Evolutionary conservation across 2,329 filamentous ascomycete genomes (phyloP).

Genomic region (Endoconidiophora laricicola): DNA sequence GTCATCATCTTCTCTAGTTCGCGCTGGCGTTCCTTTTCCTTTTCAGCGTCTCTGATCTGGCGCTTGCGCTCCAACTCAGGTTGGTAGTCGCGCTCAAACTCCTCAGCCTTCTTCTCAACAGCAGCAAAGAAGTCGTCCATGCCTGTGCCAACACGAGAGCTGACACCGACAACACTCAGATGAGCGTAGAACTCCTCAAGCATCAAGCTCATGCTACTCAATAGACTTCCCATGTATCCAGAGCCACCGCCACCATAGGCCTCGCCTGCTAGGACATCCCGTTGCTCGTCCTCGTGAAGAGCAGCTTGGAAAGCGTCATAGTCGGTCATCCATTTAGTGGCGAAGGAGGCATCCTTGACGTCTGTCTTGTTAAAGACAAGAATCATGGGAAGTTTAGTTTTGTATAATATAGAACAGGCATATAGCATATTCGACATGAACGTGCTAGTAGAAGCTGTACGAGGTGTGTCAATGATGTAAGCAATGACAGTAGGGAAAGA

Average conservation of each 20-base stretch:
- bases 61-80: slow-evolving; percentile 73
- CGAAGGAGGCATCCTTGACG: slow-evolving; percentile 76
- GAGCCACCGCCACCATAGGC: slow-evolving; percentile 54
- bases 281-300: slow-evolving; percentile 61
- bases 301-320: slow-evolving; percentile 91
- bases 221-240: slow-evolving; percentile 87
- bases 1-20: slow-evolving; percentile 90
- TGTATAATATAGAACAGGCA: slow-evolving; percentile 95
- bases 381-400: slow-evolving; percentile 97
- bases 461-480: slow-evolving; percentile 92
- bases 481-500: slow-evolving; percentile 94
- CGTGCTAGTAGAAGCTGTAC: slow-evolving; percentile 80
- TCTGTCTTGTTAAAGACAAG: slow-evolving; percentile 99
- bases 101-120: slow-evolving; percentile 68
- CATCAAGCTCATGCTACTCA: slow-evolving; percentile 97
- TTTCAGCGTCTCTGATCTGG: slow-evolving; percentile 58
- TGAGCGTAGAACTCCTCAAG: slow-evolving; percentile 96
- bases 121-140: slow-evolving; percentile 88
- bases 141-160: slow-evolving; percentile 79
- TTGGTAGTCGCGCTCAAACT: slow-evolving; percentile 81
- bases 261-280: slow-evolving; percentile 61
- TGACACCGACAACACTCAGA: slow-evolving; percentile 81
- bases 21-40: slow-evolving; percentile 53
- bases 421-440: slow-evolving; percentile 99
- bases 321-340: slow-evolving; percentile 98